Evolutionary conservation across 257 asterid species (phyloP), one percentile per base, ranked within the genome.

Genomic region (Capsicum pubescens): DNA sequence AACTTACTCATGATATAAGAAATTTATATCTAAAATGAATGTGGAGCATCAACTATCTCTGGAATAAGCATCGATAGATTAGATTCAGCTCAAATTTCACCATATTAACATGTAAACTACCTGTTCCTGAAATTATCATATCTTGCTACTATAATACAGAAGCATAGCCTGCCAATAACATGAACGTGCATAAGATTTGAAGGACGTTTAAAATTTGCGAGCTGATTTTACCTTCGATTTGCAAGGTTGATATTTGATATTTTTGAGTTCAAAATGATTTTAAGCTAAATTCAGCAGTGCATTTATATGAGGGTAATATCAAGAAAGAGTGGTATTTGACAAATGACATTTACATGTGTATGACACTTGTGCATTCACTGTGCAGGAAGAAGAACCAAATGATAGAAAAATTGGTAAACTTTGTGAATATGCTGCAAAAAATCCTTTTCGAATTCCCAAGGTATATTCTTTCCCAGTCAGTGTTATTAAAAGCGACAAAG

Each of bases 391-490:
- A 91, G 97, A 94, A 87, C 94, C 94, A 52, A 96, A 93, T 90
- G 97, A 96, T 77, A 89, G 98, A 89, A 94, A 91, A 91, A 97
- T 97, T 76, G 97, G 94, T 59, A 97, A 97, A 91, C 88, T 97
- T 85, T 95, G 99, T 80, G 99, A 97, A 83, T 97, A 97, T 87
- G 98, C 97, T 82, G 90, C 92, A 1, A 97, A 95, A 88, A 97
- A 97, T 89, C 99, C 99, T 68, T 79, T 93, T 91, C 98, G 99
- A 82, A 97, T 97, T 85, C 99, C 99, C 17, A 97, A 95, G 98
- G 99, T 96, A 91, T 64, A 74, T 3, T 72, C 61, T 3, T 8
- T 48, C 17, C 64, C 17, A 19, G 32, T 26, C 1, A 26, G 32
- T 26, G 32, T 26, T 26, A 26, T 26, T 26, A 26, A 26, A 26